These are phyloP conservation scores for Bolboschoenus planiculmis DNA, from an alignment of 176 grass and related monocot genomes.

Conservation along the genomic window DNA sequence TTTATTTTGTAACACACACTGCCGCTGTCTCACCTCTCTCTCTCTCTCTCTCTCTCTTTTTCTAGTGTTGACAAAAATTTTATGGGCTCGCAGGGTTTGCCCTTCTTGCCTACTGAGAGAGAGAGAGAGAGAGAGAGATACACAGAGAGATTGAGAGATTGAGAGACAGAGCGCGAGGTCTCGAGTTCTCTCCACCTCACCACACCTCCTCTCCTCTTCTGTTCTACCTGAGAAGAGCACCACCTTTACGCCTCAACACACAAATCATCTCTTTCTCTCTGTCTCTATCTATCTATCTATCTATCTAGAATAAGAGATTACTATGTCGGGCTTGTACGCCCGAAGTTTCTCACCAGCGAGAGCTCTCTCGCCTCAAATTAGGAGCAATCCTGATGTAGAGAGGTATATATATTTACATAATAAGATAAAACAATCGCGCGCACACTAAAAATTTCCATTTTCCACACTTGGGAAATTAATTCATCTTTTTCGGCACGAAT, in stretches of 20 bases:
- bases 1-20: neutral
- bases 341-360: conserved; percentile 27
- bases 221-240: neutral
- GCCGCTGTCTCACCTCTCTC: neutral
- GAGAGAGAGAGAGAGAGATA: neutral
- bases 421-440: neutral
- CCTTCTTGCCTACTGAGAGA: neutral
- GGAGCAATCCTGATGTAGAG: conserved; percentile 22
- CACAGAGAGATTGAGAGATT: neutral
- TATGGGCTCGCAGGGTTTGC: conserved; percentile 9
- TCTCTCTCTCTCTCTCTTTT: neutral
- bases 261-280: neutral
- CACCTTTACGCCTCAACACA: neutral
- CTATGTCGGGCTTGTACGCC: conserved; percentile 28
- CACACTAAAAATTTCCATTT: neutral
- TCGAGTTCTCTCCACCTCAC: conserved; percentile 2
- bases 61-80: conserved; percentile 21
- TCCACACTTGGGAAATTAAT: neutral
- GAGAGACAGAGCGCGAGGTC: no score
- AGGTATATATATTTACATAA: conserved; percentile 7
- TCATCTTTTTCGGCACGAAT: neutral
- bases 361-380: conserved; percentile 26
- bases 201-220: neutral
- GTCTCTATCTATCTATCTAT: neutral
- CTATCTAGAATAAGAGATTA: neutral